Percentiles rank a stretch among this genome's conserved stretches.
These are phyloP conservation scores for Benincasa hispida DNA, from an alignment of 306 rosid genomes.

Conservation along the genomic window DNA sequence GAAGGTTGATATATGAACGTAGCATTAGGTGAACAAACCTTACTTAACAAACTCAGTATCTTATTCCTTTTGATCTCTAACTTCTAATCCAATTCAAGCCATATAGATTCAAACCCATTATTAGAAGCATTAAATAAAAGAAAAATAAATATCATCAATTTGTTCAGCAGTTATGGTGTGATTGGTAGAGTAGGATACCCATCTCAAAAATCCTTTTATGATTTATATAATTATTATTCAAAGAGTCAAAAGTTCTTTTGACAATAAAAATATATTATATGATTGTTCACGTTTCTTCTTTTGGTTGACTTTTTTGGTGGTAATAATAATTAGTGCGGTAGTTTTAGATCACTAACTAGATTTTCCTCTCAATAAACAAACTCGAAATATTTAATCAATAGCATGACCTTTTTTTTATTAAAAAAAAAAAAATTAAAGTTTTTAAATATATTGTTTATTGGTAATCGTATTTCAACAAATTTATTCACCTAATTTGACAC, in stretches of 20 bases:
- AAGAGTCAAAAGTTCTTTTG: not conserved
- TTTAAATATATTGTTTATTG: too few relatives aligned
- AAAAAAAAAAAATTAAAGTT: too few relatives aligned
- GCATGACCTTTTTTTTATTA: too few relatives aligned
- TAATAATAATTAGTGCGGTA: too few relatives aligned
- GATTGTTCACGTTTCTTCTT: too few relatives aligned
- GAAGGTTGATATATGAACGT: not conserved
- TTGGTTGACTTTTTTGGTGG: too few relatives aligned
- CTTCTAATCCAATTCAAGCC: slow-evolving; percentile 15
- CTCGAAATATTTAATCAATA: too few relatives aligned
- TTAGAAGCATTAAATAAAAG: not conserved
- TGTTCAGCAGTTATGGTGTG: not conserved
- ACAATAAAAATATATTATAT: too few relatives aligned
- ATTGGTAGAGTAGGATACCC: slow-evolving; percentile 8
- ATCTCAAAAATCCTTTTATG: not conserved
- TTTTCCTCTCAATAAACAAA: too few relatives aligned
- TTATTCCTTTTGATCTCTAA: not conserved
- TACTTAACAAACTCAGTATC: not conserved
- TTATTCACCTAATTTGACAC: too few relatives aligned
- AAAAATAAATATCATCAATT: not conserved
- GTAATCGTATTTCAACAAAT: too few relatives aligned
- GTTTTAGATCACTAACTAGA: too few relatives aligned
- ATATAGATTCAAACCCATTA: not conserved
- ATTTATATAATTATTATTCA: not conserved
- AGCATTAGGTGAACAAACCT: slow-evolving; percentile 30